Base-by-base conservation (phyloP, 176 grass and related monocot genomes). In the Puccinellia tenuiflora region DNA sequence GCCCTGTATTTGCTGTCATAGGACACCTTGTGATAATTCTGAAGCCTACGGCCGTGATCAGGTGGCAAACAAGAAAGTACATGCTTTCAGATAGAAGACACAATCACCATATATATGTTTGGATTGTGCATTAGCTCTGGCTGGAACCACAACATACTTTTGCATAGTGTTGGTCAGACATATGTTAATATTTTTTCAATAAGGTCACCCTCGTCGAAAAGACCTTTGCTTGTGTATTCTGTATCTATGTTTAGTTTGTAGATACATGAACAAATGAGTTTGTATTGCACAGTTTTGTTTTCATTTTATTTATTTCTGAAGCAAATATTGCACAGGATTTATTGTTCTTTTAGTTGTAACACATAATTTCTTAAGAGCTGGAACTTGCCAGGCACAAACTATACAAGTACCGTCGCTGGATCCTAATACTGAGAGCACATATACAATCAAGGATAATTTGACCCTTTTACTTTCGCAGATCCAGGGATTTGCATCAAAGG, bases 201-300 rank as follows among this genome's bases (percentile, higher is more conserved):
- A 90, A 90, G 20, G 28, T 79, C 20, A 75, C 45, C 70, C 26
- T 17, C 24, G 1, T 78, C 6, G 14, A 74, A 25, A 90, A 77
- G 20, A 78, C 2, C 26, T 83, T 74, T 34, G 30, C 48, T 73
- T 30, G n/a, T 79, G 47, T 75, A 86, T 86, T 83, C 25, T 90
- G 46, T 87, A 84, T 70, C 84, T 80, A 51, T 80, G 61, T 80
- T 59, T 84, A 84, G 88, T 52, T 76, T 57, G 28, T 90, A 87
- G 75, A 61, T 52, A 68, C 68, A 83, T 80, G 66, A 75, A 79
- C 57, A 80, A 84, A 50, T 86, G 84, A 74, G 66, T 26, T 26
- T 83, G 73, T 75, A 73, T 38, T 33, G n/a, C 56, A 89, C 72
- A 82, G 25, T 37, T 42, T 79, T 29, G 56, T 18, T 77, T 30